Conservation (phyloP, 768 basidiomycete species). For the Holtermanniella nyarrowii region DNA sequence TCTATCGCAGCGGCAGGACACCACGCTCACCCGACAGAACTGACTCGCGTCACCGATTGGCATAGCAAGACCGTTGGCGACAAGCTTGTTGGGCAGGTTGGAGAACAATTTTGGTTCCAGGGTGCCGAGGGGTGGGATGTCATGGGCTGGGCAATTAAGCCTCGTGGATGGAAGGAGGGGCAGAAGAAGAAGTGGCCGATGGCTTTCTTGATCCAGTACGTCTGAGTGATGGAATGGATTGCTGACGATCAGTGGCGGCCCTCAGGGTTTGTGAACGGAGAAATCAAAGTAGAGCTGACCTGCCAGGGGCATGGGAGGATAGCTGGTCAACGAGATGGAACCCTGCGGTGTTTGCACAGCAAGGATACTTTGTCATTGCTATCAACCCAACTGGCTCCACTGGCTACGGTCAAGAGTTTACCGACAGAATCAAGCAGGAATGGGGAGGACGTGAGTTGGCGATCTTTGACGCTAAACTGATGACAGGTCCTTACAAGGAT, state of each 20-base stretch:
- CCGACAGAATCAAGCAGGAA: constrained; percentile 34
- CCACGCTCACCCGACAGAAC: constrained; percentile 27
- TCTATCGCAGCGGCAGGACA: constrained; percentile 40
- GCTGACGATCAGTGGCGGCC: constrained; percentile 18
- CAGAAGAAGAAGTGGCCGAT: constrained; percentile 57
- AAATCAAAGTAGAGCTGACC: not conserved
- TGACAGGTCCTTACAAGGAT: constrained; percentile 36
- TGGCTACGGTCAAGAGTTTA: constrained; percentile 66
- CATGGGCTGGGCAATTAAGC: constrained; percentile 77
- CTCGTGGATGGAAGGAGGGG: constrained; percentile 59
- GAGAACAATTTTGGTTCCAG: constrained; percentile 78
- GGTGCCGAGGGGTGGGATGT: constrained; percentile 66
- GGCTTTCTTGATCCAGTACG: constrained; percentile 58
- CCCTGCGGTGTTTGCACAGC: constrained; percentile 48
- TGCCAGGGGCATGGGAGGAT: constrained; percentile 69
- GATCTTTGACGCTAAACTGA: not conserved
- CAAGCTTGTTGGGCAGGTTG: constrained; percentile 34
- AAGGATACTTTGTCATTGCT: constrained; percentile 68
- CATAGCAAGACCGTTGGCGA: constrained; percentile 47
- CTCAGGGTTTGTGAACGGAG: constrained; percentile 10
- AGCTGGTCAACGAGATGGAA: constrained; percentile 87
- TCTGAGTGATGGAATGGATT: constrained; percentile 53
- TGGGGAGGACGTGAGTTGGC: constrained; percentile 40
- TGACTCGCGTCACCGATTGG: constrained; percentile 58
- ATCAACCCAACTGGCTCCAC: constrained; percentile 94